Base-by-base conservation (phyloP, 2,329 filamentous ascomycete genomes). In the Diaporthe ampelina region DNA sequence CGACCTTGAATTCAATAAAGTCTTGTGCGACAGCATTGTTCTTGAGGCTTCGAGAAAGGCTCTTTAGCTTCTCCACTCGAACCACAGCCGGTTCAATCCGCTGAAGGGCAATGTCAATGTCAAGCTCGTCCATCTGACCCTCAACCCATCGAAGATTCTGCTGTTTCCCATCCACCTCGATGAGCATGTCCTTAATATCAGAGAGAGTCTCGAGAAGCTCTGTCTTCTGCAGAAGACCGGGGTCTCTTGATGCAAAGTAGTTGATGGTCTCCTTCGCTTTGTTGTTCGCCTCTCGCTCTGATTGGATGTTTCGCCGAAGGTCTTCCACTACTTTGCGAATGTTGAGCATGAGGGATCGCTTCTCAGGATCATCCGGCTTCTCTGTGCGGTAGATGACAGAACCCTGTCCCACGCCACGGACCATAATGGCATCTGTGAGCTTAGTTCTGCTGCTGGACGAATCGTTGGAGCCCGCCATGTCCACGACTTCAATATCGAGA, bases 71-170 rank as follows among this genome's bases (percentile, higher is more conserved):
- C 83, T 98, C 97, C 1, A 98, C 93, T 40, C 93, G 91, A 7
- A 89, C 88, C 0, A 98, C 97, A 0, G 97, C 94, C 26, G 92
- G 90, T 79, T 98, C 95, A 77, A 98, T 97, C 56, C 91, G 90
- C 81, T 98, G 96, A 68, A 98, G 88, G 0, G 97, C 96, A 79
- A 99, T 95, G 79, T 97, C 93, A 79, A 98, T 98, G 80, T 99
- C 97, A 8, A 99, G 90, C 80, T 97, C 95, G 81, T 99, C 97
- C 82, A 99, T 94, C 84, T 98, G 95, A 70, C 92, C 91, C 82
- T 99, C 97, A 0, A 99, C 95, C 95, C 95, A 98, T 70, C 96
- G 94, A 61, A 99, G 89, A 81, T 97, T 98, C 81, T 98, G 95
- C 82, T 98, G 95, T 80, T 97, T 97, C 65, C 97, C 97, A 79